Evolutionary conservation across 2,329 filamentous ascomycete genomes (phyloP).

Genomic region (Teratosphaeria epicoccoides): DNA sequence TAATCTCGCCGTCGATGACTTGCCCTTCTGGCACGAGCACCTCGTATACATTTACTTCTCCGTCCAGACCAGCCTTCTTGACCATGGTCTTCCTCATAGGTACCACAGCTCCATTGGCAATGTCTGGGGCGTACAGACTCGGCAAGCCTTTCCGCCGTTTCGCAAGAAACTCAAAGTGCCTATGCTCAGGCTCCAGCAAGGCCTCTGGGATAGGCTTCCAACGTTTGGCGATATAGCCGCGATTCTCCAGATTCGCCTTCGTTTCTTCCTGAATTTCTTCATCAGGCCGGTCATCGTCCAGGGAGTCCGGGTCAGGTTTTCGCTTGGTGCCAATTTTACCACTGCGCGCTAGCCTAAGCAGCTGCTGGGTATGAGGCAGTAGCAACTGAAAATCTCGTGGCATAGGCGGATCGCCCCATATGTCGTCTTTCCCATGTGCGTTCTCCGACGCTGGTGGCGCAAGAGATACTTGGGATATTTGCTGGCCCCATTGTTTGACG

Average conservation of each 20-base stretch:
- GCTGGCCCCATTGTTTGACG: slow-evolving; percentile 76
- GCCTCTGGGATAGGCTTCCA: slow-evolving; percentile 48
- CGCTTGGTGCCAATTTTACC: slow-evolving; percentile 51
- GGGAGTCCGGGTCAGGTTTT: slow-evolving; percentile 39
- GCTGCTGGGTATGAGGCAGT: slow-evolving; percentile 66
- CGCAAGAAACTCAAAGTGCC: slow-evolving; percentile 44
- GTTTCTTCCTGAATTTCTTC: slow-evolving; percentile 27
- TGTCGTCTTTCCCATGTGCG: slow-evolving; percentile 40
- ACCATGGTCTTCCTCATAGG: slow-evolving; percentile 71
- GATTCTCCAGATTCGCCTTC: slow-evolving; percentile 32
- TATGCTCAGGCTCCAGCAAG: slow-evolving; percentile 47
- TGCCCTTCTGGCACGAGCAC: slow-evolving; percentile 73
- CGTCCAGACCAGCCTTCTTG: slow-evolving; percentile 52
- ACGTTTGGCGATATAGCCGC: slow-evolving; percentile 47
- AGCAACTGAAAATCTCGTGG: slow-evolving; percentile 74
- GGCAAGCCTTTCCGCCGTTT: slow-evolving; percentile 50
- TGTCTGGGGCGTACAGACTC: slow-evolving; percentile 36
- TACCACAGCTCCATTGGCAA: slow-evolving; percentile 15
- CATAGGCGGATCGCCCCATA: slow-evolving; percentile 76
- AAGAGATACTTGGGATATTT: slow-evolving; percentile 20
- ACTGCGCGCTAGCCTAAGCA: slow-evolving; percentile 71
- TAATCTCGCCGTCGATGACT: slow-evolving; percentile 69
- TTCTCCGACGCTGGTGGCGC: slow-evolving; percentile 21
- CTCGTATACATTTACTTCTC: slow-evolving; percentile 75
- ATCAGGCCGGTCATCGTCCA: slow-evolving; percentile 47